Evolutionary conservation across 2,329 filamentous ascomycete species (phyloP), one percentile per base, ranked within the genome.

Genomic region (Apiospora sp.): DNA sequence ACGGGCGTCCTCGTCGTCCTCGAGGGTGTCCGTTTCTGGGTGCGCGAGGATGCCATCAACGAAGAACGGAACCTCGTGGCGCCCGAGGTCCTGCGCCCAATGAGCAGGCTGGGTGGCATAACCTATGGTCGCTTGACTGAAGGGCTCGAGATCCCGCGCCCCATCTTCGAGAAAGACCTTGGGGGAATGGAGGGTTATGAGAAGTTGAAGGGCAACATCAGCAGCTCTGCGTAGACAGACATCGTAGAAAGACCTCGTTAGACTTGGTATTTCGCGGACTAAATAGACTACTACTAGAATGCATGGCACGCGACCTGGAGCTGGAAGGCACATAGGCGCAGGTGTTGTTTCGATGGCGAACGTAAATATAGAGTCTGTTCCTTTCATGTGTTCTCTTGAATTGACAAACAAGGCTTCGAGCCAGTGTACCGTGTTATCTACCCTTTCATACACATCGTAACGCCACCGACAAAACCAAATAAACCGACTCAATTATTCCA

Each of bases 1-100:
- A 92, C 92, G 0, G 91, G 92, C 0, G 92, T 92, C 4, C 79
- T 98, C 75, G 92, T 89, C 1, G 88, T 97, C 46, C 86, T 98
- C 16, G 94, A 98, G 84, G 96, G 94, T 0, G 91, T 93, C 46
- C 87, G 92, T 41, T 98, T 98, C 80, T 98, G 95, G 94, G 94
- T 92, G 1, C 85, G 95, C 71, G 94, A 97, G 80, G 96, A 98
- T 83, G 95, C 95, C 2, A 85, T 98, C 74, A 94, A 97, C 77
- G 90, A 93, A 79, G 92, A 94, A 12, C 88, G 86, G 79, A 94
- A 91, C 76, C 78, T 94, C 58, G 86, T 98, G 72, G 93, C 97
- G 81, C 90, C 94, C 14, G 88, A 92, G 84, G 87, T 97, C 12
- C 83, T 98, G 72, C 90, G 90, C 74, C 94, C 96, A 0, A 87